Percentiles rank a stretch among this genome's conserved stretches.
These are phyloP conservation scores for Aspergillus terreus DNA, from an alignment of 2,329 filamentous ascomycete species.

Conservation along the genomic window DNA sequence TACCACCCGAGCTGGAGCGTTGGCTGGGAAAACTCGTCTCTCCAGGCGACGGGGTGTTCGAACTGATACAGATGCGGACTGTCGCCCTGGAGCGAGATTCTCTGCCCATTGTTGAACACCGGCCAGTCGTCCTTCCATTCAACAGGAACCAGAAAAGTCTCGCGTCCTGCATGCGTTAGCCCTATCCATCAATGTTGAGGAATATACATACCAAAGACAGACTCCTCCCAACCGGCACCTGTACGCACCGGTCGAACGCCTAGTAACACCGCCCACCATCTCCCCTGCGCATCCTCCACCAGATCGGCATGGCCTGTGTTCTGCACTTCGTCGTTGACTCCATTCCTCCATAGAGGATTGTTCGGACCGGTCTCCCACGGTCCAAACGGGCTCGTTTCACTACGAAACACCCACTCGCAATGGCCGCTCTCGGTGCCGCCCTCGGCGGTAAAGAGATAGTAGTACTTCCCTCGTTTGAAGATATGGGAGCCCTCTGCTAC, in stretches of 20 bases:
- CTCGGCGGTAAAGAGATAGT: slow-evolving; percentile 54
- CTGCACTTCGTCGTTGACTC: slow-evolving; percentile 47
- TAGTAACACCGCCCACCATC: slow-evolving; percentile 50
- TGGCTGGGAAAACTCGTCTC: slow-evolving; percentile 31
- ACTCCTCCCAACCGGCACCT: slow-evolving; percentile 32
- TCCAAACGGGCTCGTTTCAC: slow-evolving; percentile 51
- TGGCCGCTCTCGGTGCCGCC: slow-evolving; percentile 59
- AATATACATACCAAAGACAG: slow-evolving; percentile 40
- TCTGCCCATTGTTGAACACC: slow-evolving; percentile 46
- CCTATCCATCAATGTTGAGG: not conserved
- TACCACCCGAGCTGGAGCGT: slow-evolving; percentile 34
- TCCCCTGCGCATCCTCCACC: slow-evolving; percentile 43
- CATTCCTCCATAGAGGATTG: slow-evolving; percentile 55
- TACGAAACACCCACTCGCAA: slow-evolving; percentile 57
- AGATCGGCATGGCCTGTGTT: slow-evolving; percentile 50
- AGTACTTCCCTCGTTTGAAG: slow-evolving; percentile 49
- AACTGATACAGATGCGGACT: slow-evolving; percentile 19
- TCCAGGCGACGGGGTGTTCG: slow-evolving; percentile 20
- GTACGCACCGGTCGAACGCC: slow-evolving; percentile 40
- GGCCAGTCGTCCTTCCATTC: slow-evolving; percentile 53
- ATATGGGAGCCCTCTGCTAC: slow-evolving; percentile 54
- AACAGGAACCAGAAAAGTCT: slow-evolving; percentile 50
- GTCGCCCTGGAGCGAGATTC: slow-evolving; percentile 35
- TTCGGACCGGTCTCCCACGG: slow-evolving; percentile 60
- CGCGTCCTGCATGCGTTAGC: slow-evolving; percentile 34